Evolutionary conservation across 495 filamentous ascomycete species (phyloP).

Genomic region (Hyaloscypha bicolor): DNA sequence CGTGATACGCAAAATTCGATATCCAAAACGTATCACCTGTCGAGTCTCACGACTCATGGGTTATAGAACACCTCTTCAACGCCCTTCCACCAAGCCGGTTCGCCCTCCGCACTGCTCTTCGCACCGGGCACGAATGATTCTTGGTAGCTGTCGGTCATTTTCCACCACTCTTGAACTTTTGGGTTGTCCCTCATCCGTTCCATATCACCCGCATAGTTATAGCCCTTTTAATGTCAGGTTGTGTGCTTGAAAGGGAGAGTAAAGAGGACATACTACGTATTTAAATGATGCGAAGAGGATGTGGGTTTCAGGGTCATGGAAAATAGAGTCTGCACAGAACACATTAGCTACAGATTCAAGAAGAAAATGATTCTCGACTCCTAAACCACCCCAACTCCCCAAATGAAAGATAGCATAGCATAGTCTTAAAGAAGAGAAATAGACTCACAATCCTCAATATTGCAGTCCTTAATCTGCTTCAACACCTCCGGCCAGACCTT

Average conservation of each 20-base stretch:
- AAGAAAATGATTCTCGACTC: neutral
- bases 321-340: constrained; percentile 63
- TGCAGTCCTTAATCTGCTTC: constrained; percentile 69
- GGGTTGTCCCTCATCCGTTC: constrained; percentile 66
- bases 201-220: constrained; percentile 72
- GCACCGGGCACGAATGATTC: constrained; percentile 63
- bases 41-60: constrained; percentile 37
- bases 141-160: constrained; percentile 75
- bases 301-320: constrained; percentile 60
- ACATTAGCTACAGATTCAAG: neutral
- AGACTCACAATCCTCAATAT: constrained; percentile 68
- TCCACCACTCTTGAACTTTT: constrained; percentile 78
- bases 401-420: neutral
- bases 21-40: constrained; percentile 2
- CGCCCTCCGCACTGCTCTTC: constrained; percentile 59
- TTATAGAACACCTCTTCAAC: constrained; percentile 73
- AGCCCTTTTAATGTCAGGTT: constrained; percentile 39
- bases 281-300: constrained; percentile 75
- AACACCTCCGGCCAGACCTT: constrained; percentile 76
- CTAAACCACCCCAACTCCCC: too few species aligned
- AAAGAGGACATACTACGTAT: constrained; percentile 47
- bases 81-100: constrained; percentile 70
- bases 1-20: neutral
- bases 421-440: constrained; percentile 3
- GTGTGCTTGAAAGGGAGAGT: neutral